Conservation (phyloP, 805 yeast genomes). For the Monosporozyma unispora region DNA sequence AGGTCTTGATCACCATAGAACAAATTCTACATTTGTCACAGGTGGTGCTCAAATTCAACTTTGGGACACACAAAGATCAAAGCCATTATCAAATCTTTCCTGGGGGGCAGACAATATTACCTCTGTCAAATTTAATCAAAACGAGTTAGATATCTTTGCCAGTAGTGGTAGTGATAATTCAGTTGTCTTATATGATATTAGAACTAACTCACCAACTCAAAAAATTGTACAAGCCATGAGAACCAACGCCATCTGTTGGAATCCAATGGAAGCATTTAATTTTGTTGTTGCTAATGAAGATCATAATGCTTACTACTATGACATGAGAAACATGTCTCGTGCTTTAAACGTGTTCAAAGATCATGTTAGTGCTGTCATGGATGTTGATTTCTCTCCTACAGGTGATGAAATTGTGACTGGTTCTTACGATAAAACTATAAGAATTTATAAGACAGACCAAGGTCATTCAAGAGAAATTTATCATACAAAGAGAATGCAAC, state of each 20-base stretch:
- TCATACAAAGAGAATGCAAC: conserved; percentile 97
- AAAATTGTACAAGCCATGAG: conserved; percentile 75
- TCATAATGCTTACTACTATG: conserved; percentile 90
- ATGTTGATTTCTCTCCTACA: conserved; percentile 90
- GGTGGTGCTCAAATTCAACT: conserved; percentile 84
- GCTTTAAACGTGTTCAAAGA: conserved; percentile 84
- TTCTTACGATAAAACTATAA: conserved; percentile 85
- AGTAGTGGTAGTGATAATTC: conserved; percentile 88
- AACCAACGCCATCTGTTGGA: conserved; percentile 86
- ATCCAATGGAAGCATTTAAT: conserved; percentile 94
- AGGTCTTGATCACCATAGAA: conserved; percentile 78
- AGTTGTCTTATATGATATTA: conserved; percentile 77
- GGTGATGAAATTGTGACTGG: conserved; percentile 95
- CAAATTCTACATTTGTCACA: conserved; percentile 69
- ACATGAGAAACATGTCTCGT: conserved; percentile 83
- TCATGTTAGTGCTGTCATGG: conserved; percentile 93
- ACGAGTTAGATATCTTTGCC: conserved; percentile 83
- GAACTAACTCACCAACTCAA: conserved; percentile 88
- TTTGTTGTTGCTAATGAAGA: conserved; percentile 92
- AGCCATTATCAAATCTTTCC: conserved; percentile 65
- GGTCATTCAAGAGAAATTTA: conserved; percentile 95
- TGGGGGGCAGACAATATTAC: conserved; percentile 96
- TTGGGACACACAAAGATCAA: conserved; percentile 83
- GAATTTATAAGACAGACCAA: conserved; percentile 64
- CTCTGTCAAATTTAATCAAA: conserved; percentile 76